Base-by-base conservation (phyloP, 139 green algal species). In the Bryopsis sp. region DNA sequence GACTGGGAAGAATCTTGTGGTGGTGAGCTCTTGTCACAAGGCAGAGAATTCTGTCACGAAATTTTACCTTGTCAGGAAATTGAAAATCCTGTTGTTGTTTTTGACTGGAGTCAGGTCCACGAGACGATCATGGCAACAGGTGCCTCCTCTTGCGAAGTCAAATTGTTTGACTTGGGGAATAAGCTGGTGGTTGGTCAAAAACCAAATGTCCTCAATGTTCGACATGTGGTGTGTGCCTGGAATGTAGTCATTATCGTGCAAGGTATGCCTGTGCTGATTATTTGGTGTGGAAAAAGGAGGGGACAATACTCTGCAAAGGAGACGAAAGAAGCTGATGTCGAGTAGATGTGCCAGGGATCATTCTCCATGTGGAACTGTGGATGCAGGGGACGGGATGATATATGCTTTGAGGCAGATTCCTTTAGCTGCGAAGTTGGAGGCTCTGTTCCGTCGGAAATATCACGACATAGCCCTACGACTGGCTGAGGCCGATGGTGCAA, bases 401-500 rank as follows among this genome's bases (percentile, higher is more conserved):
- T 34, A 39, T 46, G 29, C 35, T 3, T 19, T 35, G 7, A 6
- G 26, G 39, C 34, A 58, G 38, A 31, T 47, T 65, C 32, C 37
- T 39, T 38, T 80, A 47, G 34, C 37, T 0, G 39, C 76, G 2
- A 82, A 87, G 73, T 74, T 95, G 36, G 85, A 94, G 47, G 74
- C 81, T 24, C 70, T 91, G 31, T 90, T 82, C 74, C 79, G 72
- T 54, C 82, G 81, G 54, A 82, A 76, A 50, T 72, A 88, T 33
- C 84, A 89, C 74, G 81, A 83, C 57, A 74, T 93, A 65, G 89
- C 89, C 0, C 81, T 95, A 61, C 83, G 84, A 58, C 64, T 93
- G 57, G 86, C 81, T 0, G 48, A 78, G 2, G 72, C 72, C 2
- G 70, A 82, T 33, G 70, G 62, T 39, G 87, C 82, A 0, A 79